These are phyloP conservation scores for Auriscalpium orientale DNA, from an alignment of 768 basidiomycete species.

Conservation along the genomic window DNA sequence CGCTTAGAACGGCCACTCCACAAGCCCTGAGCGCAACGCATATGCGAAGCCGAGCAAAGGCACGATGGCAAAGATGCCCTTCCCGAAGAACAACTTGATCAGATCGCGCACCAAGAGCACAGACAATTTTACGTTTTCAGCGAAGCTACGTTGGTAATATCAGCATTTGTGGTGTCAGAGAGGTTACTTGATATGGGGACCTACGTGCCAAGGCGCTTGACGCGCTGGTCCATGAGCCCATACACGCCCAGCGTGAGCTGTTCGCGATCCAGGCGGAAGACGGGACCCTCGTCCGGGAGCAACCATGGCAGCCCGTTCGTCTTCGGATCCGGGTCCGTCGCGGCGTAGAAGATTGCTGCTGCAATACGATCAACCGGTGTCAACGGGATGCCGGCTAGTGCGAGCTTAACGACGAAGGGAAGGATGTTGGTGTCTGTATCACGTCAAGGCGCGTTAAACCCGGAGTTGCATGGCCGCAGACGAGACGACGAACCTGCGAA, in stretches of 20 bases:
- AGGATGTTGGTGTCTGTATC: slow-evolving; percentile 19
- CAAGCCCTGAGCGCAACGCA: too few relatives aligned
- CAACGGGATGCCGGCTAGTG: slow-evolving; percentile 23
- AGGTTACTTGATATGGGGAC: not conserved
- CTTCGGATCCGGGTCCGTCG: slow-evolving; percentile 18
- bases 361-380: slow-evolving; percentile 25
- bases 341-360: slow-evolving; percentile 23
- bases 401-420: slow-evolving; percentile 1
- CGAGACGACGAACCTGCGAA: slow-evolving; percentile 20
- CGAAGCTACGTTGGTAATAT: too few relatives aligned
- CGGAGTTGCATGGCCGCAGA: too few relatives aligned
- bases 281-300: slow-evolving; percentile 23
- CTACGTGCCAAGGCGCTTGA: slow-evolving; percentile 1
- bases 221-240: slow-evolving; percentile 12
- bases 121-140: too few relatives aligned
- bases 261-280: slow-evolving; percentile 18
- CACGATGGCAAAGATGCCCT: too few relatives aligned
- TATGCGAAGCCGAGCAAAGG: too few relatives aligned
- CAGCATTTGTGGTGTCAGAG: too few relatives aligned
- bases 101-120: too few relatives aligned
- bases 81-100: too few relatives aligned
- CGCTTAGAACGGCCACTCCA: too few relatives aligned
- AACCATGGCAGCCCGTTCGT: slow-evolving; percentile 23
- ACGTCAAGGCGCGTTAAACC: not conserved
- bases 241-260: slow-evolving; percentile 20